Conservation (phyloP, 2,329 filamentous ascomycete species). For the Cercospora sp. region DNA sequence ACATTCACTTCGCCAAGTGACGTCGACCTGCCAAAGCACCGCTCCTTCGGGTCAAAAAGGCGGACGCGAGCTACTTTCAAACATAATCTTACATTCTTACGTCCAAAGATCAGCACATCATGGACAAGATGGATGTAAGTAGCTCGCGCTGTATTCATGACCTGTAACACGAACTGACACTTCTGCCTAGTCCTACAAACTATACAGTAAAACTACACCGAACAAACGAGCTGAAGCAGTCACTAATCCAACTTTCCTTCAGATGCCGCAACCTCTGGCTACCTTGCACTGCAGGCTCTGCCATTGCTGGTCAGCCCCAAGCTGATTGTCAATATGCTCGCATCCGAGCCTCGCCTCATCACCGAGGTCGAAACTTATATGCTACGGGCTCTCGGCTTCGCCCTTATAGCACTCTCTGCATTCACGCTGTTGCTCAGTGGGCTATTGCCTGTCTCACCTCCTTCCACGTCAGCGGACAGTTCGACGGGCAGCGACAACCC, state of each 20-base stretch:
- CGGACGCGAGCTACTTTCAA: neutral
- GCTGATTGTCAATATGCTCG: constrained; percentile 60
- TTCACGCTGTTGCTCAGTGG: constrained; percentile 70
- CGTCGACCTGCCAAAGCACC: constrained; percentile 4
- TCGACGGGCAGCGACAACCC: constrained; percentile 4
- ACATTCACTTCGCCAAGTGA: constrained; percentile 11
- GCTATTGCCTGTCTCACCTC: constrained; percentile 59
- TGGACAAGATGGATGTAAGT: constrained; percentile 4
- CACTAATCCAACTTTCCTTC: neutral
- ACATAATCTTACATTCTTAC: neutral
- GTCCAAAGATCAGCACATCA: neutral
- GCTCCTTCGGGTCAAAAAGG: constrained; percentile 1
- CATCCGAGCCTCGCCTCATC: constrained; percentile 56
- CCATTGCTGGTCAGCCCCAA: constrained; percentile 61
- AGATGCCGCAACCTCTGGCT: constrained; percentile 41
- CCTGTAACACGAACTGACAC: neutral
- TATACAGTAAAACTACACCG: constrained; percentile 4
- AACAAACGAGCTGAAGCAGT: neutral
- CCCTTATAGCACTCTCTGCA: constrained; percentile 64
- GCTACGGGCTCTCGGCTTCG: constrained; percentile 67
- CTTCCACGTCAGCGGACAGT: constrained; percentile 1
- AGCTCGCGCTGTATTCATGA: neutral
- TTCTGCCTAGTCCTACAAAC: constrained; percentile 5
- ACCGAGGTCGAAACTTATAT: constrained; percentile 70
- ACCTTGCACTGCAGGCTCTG: constrained; percentile 48